Conservation (phyloP, 73 alveolate genomes). For the Diophrys appendiculata region DNA sequence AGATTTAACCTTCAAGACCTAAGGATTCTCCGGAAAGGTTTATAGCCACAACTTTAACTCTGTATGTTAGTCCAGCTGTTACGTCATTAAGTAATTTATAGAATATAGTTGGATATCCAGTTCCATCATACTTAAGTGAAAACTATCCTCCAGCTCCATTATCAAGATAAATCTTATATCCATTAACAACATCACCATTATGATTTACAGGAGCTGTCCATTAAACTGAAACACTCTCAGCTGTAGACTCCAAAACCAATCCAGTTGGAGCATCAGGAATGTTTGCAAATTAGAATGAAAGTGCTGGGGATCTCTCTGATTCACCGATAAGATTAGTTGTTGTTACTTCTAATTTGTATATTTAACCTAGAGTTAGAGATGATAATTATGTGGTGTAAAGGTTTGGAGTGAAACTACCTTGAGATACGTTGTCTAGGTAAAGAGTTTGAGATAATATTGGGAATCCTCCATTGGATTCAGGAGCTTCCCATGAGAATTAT, state of each 20-base stretch:
- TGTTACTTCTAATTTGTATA: slow-evolving; percentile 56
- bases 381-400: slow-evolving; percentile 12
- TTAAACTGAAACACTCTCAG: slow-evolving; percentile 8
- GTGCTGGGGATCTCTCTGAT: slow-evolving; percentile 44
- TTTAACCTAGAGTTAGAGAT: slow-evolving; percentile 42
- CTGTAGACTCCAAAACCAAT: slow-evolving; percentile 42
- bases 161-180: slow-evolving; percentile 63
- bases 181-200: slow-evolving; percentile 60
- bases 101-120: slow-evolving; percentile 25
- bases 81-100: slow-evolving; percentile 19
- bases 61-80: slow-evolving; percentile 37
- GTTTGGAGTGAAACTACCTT: slow-evolving; percentile 8
- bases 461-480: slow-evolving; percentile 73
- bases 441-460: slow-evolving; percentile 40
- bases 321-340: slow-evolving; percentile 60
- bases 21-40: slow-evolving; percentile 58
- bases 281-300: slow-evolving; percentile 45
- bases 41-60: slow-evolving; percentile 33
- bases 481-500: slow-evolving; percentile 43
- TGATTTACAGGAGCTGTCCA: slow-evolving; percentile 62
- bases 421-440: slow-evolving; percentile 38
- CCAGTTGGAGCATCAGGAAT: slow-evolving; percentile 50
- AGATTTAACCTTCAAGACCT: slow-evolving; percentile 15
- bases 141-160: slow-evolving; percentile 63
- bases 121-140: slow-evolving; percentile 58